Evolutionary conservation across 495 filamentous ascomycete species (phyloP).

Genomic region (Aspergillus bertholletiae): DNA sequence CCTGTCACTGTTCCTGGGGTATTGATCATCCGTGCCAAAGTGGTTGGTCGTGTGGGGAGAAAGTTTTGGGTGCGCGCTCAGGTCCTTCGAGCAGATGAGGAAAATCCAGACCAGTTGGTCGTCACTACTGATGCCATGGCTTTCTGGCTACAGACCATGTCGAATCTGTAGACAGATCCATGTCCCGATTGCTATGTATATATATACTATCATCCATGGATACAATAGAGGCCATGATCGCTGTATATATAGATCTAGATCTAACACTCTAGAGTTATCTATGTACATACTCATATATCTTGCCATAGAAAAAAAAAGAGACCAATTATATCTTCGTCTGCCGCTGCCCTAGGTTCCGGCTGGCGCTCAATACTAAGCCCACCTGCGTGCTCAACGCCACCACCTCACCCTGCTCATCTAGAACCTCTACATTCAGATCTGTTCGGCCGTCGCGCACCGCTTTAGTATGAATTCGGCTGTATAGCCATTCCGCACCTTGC

Average conservation of each 20-base stretch:
- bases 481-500: constrained; percentile 63
- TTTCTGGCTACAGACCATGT: constrained; percentile 35
- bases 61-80: constrained; percentile 44
- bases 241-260: neutral
- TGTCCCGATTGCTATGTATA: too few relatives aligned
- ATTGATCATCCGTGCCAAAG: constrained; percentile 29
- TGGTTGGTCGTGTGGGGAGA: constrained; percentile 30
- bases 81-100: constrained; percentile 34
- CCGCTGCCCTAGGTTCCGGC: constrained; percentile 48
- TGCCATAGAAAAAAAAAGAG: neutral
- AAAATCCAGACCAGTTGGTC: constrained; percentile 19
- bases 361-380: constrained; percentile 52
- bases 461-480: constrained; percentile 53
- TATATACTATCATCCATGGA: constrained; percentile 1
- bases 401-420: constrained; percentile 54
- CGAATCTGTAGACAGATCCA: constrained; percentile 15
- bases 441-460: constrained; percentile 59
- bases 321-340: constrained; percentile 28
- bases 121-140: constrained; percentile 41
- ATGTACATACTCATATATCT: constrained; percentile 12
- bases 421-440: constrained; percentile 61
- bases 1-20: constrained; percentile 31
- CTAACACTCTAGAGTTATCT: neutral
- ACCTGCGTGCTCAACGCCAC: constrained; percentile 63
- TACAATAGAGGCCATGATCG: neutral